These are phyloP conservation scores for Salix brachista DNA, from an alignment of 345 rosid species.

Conservation along the genomic window DNA sequence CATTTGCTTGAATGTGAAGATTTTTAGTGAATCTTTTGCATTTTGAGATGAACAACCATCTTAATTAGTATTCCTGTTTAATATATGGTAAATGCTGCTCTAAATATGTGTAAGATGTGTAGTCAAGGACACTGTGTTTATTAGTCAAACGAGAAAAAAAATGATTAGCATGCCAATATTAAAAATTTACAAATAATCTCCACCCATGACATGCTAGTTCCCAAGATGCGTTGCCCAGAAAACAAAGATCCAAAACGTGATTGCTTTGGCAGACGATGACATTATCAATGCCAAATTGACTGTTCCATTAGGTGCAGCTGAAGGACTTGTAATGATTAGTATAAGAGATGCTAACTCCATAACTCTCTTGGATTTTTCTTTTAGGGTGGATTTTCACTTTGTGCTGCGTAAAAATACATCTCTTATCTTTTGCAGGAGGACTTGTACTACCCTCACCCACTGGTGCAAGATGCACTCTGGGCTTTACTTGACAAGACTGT, in stretches of 20 bases:
- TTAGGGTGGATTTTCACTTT: neutral
- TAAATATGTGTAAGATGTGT: neutral
- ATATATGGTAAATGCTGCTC: neutral
- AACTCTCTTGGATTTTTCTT: neutral
- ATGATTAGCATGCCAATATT: neutral
- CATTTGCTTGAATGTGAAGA: neutral
- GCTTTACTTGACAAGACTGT: slow-evolving; percentile 56
- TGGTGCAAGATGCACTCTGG: slow-evolving; percentile 89
- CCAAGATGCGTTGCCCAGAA: neutral
- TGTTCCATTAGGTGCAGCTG: neutral
- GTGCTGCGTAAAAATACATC: neutral
- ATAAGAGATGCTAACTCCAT: neutral
- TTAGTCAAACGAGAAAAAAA: neutral
- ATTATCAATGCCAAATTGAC: neutral
- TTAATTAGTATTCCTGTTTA: neutral
- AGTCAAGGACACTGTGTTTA: neutral
- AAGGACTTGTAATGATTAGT: neutral
- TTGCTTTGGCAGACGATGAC: neutral
- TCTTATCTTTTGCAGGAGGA: slow-evolving; percentile 61
- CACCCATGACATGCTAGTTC: neutral
- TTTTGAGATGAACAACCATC: neutral
- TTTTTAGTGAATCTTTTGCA: neutral
- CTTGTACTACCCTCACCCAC: slow-evolving; percentile 87
- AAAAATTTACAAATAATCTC: neutral
- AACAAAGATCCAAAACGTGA: neutral